Percentiles rank a stretch among this genome's conserved stretches.
Conservation (phyloP, 306 rosid species). For the Casuarina cunninghamiana region DNA sequence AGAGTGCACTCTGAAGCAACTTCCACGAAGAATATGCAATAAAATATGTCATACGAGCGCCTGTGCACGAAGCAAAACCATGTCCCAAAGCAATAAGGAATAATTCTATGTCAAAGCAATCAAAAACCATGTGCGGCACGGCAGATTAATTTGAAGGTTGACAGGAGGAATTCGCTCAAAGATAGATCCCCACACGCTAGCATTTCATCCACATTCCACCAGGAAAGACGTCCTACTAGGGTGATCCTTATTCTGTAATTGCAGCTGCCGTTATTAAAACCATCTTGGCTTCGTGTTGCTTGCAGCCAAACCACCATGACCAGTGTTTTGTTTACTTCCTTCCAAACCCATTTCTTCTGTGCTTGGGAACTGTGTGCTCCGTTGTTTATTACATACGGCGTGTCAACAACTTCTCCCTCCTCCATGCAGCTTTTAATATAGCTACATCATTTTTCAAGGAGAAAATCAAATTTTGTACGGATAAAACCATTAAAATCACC, state of each 20-base stretch:
- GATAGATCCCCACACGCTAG: constrained; percentile 28
- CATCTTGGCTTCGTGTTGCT: constrained; percentile 10
- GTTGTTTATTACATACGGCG: neutral
- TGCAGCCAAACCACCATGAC: constrained; percentile 23
- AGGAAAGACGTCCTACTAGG: constrained; percentile 4
- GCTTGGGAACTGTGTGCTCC: neutral
- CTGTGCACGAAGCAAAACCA: constrained; percentile 1
- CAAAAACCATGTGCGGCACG: constrained; percentile 12
- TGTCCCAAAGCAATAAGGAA: neutral
- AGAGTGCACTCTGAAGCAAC: too few species aligned
- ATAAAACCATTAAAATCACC: too few species aligned
- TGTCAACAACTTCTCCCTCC: neutral
- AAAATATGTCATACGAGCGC: neutral
- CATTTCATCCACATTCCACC: neutral
- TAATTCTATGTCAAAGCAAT: constrained; percentile 3
- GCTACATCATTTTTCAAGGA: neutral
- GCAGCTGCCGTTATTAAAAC: constrained; percentile 1
- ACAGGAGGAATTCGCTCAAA: constrained; percentile 14
- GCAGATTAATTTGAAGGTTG: constrained; percentile 14
- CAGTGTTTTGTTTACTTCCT: constrained; percentile 4
- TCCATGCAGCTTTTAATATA: neutral
- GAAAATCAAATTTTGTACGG: neutral
- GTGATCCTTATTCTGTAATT: constrained; percentile 2
- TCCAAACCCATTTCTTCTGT: neutral
- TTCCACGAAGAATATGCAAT: neutral